Evolutionary conservation across 2,329 filamentous ascomycete species (phyloP), one percentile per base, ranked within the genome.

Genomic region (Fusarium oligoseptatum): DNA sequence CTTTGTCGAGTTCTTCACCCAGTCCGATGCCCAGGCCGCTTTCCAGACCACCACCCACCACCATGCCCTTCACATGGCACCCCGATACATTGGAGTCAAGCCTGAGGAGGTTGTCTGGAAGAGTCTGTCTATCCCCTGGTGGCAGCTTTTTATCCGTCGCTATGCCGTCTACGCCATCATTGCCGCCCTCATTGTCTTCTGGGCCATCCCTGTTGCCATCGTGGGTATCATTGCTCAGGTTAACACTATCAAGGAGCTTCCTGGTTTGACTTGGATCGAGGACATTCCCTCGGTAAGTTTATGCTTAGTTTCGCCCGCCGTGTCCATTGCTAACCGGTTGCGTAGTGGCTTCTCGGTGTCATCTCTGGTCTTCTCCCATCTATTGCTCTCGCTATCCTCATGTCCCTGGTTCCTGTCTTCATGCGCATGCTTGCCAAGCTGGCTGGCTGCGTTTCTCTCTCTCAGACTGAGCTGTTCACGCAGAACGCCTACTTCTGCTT

Each of bases 401-500:
- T 97, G 91, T 92, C 94, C 2, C 86, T 96, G 56, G 89, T 98
- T 2, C 96, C 94, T 90, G 79, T 84, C 7, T 78, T 84, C 66
- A 95, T 70, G 93, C 93, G 63, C 79, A 84, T 41, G 0, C 93
- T 94, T 81, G 95, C 95, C 72, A 95, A 91, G 81, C 83, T 94
- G 39, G 89, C 94, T 39, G 97, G 97, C 67, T 92, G 92, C 73
- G 94, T 95, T 10, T 96, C 94, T 2, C 83, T 91, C 20, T 93
- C 95, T 2, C 90, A 92, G 9, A 91, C 97, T 15, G 97, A 99
- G 84, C 87, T 98, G 12, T 95, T 94, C 71, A 95, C 94, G 0
- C 95, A 98, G 81, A 97, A 97, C 81, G 93, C 92, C 78, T 98
- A 97, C 87, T 99, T 98, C 79, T 90, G 89, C 70, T 97, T 97